A percentile compares a stretch with the other conserved stretches of the same genome.
phyloP scores from a whole-genome alignment of 768 basidiomycete genomes.

The Phaffia australis region DNA sequence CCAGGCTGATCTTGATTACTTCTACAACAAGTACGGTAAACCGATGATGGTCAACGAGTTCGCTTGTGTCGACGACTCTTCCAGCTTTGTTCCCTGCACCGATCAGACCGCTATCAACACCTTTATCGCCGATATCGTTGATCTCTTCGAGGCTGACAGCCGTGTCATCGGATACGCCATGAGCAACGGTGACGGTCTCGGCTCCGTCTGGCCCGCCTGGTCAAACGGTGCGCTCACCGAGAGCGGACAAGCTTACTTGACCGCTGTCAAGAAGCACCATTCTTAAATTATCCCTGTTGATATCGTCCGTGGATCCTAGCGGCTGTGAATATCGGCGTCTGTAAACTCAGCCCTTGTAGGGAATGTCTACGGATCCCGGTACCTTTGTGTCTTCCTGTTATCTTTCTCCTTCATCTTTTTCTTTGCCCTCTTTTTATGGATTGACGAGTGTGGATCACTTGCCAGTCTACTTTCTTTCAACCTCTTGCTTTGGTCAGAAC shows the following conservation, averaged over 20 bases:
- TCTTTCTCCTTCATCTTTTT: too few relatives aligned
- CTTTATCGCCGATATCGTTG: constrained; percentile 38
- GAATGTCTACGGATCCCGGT: too few relatives aligned
- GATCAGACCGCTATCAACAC: constrained; percentile 37
- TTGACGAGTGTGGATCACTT: too few relatives aligned
- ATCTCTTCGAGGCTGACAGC: constrained; percentile 33
- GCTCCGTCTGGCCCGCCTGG: constrained; percentile 34
- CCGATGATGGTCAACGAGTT: constrained; percentile 26
- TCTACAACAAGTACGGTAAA: constrained; percentile 21
- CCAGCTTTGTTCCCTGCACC: constrained; percentile 34
- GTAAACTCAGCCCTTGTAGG: too few relatives aligned
- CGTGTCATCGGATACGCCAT: constrained; percentile 37
- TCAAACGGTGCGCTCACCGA: constrained; percentile 5
- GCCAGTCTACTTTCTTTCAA: too few relatives aligned
- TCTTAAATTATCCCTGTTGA: neutral
- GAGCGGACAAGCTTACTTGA: constrained; percentile 22
- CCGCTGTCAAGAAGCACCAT: constrained; percentile 21
- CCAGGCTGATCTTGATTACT: constrained; percentile 30
- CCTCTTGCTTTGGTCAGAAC: too few relatives aligned
- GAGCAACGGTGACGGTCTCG: constrained; percentile 36
- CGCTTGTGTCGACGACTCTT: constrained; percentile 32
- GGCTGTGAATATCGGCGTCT: too few relatives aligned
- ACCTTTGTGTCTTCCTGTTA: too few relatives aligned
- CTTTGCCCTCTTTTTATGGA: too few relatives aligned
- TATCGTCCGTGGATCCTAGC: too few relatives aligned